Conservation (phyloP, 345 rosid species). For the Adansonia digitata region DNA sequence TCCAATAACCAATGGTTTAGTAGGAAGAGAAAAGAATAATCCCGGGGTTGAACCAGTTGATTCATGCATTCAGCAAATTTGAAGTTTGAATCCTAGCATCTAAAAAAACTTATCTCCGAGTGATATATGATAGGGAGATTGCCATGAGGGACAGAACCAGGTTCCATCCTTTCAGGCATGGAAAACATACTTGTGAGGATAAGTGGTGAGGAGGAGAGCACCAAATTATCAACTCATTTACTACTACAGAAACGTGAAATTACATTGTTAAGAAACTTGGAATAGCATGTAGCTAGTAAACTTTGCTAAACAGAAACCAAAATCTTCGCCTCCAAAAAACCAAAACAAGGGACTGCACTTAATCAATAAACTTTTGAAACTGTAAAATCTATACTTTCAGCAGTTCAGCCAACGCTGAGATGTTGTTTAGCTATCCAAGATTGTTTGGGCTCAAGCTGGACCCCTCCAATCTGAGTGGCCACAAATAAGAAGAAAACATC, state of each 20-base stretch:
- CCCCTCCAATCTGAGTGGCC: constrained; percentile 61
- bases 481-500: constrained; percentile 5
- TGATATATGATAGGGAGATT: constrained; percentile 45
- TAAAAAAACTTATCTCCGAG: constrained; percentile 52
- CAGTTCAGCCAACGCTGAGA: constrained; percentile 49
- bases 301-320: not conserved
- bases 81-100: no score
- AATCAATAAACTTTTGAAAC: not conserved
- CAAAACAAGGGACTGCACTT: not conserved
- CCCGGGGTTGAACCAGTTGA: no score
- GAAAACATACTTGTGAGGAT: constrained; percentile 47
- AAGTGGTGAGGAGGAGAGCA: constrained; percentile 43
- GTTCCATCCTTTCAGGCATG: constrained; percentile 43
- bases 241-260: constrained; percentile 4
- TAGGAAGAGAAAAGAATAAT: no score
- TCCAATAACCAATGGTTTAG: constrained; percentile 55
- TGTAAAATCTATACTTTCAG: constrained; percentile 22
- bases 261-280: not conserved
- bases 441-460: constrained; percentile 66
- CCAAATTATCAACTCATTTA: not conserved
- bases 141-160: constrained; percentile 53
- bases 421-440: constrained; percentile 85
- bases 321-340: not conserved
- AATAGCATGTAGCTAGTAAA: not conserved
- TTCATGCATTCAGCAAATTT: no score